Evolutionary conservation across 371 early-diverging fungal species (phyloP), one percentile per base, ranked within the genome.

Genomic region (Mortierella sp.): DNA sequence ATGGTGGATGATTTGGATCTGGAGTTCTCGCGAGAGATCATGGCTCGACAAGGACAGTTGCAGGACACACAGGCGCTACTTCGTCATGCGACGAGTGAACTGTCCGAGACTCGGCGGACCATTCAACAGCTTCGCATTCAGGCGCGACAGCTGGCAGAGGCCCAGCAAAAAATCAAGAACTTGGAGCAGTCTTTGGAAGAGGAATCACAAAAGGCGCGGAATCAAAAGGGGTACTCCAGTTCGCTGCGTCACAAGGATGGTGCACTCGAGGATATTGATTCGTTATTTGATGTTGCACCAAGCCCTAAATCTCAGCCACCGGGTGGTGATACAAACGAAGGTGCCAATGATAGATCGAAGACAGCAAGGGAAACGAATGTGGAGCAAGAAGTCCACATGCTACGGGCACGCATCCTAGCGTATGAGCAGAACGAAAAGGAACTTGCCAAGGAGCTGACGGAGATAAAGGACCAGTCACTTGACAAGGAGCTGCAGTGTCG

Each of bases 1-100:
- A 83, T 91, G 66, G 87, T 93, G 28, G 84, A 90, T 54, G 91
- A 86, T 7, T 60, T 92, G 23, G 92, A 92, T 58, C 71, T 83
- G 0, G 89, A 90, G 28, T 89, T 90, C 53, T 79, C 86, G 2
- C 83, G 79, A 15, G 90, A 91, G 56, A 71, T 94, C 41, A 71
- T 79, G 56, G 71, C 70, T 7, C 85, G 89, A 56, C 88, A 92
- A 34, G 82, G 83, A 24, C 88, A 89, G 52, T 68, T 93, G 21
- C 82, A 81, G 26, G 82, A 83, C n/a, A 80, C 89, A 21, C 87
- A 89, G 70, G 79, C 72, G 15, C 84, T 89, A 42, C 79, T 95
- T 31, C 80, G 85, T 6, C 71, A 76, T 21, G 87, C 92, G 3
- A 88, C 90, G 0, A 62, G 75, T 39, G 90, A 94, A 64, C 79